A percentile compares a stretch with the other conserved stretches of the same genome.
These are phyloP conservation scores for Silene noctiflora DNA, from an alignment of 179 eudicot species.

Conservation along the genomic window DNA sequence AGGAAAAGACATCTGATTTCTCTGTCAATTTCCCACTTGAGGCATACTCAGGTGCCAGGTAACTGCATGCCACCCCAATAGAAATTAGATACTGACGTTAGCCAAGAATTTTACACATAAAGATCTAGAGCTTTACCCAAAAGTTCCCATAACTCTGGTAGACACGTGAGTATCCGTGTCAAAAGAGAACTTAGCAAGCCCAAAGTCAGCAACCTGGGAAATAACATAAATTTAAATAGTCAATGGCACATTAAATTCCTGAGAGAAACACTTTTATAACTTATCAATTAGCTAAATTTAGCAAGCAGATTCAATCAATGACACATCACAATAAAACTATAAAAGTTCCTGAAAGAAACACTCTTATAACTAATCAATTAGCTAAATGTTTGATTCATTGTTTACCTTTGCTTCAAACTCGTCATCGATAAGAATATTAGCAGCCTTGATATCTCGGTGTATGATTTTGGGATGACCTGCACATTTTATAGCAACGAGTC, in stretches of 20 bases:
- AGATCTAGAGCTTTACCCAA: constrained; percentile 49
- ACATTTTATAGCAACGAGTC: constrained; percentile 19
- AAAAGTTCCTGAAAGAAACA: not conserved
- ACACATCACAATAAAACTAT: not conserved
- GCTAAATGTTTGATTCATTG: constrained; percentile 3
- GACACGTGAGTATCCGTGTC: constrained; percentile 82
- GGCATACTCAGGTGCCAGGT: constrained; percentile 88
- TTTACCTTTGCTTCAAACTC: constrained; percentile 78
- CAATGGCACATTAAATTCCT: too few species aligned
- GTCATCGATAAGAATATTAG: constrained; percentile 73
- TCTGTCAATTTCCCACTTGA: constrained; percentile 82
- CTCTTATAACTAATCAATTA: not conserved
- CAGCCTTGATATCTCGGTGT: constrained; percentile 83
- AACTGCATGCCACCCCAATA: constrained; percentile 43
- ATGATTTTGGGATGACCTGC: constrained; percentile 84
- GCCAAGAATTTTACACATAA: not conserved
- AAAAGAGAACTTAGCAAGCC: constrained; percentile 67
- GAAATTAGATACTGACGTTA: constrained; percentile 12
- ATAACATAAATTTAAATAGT: not conserved
- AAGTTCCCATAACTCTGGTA: constrained; percentile 91
- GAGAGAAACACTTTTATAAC: too few species aligned
- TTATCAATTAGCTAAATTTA: too few species aligned
- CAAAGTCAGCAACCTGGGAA: constrained; percentile 83
- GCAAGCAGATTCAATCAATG: not conserved
- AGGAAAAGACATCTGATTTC: constrained; percentile 80